phyloP scores from a whole-genome alignment of 78 protist species.

The Planoprotostelium fungivorum region DNA sequence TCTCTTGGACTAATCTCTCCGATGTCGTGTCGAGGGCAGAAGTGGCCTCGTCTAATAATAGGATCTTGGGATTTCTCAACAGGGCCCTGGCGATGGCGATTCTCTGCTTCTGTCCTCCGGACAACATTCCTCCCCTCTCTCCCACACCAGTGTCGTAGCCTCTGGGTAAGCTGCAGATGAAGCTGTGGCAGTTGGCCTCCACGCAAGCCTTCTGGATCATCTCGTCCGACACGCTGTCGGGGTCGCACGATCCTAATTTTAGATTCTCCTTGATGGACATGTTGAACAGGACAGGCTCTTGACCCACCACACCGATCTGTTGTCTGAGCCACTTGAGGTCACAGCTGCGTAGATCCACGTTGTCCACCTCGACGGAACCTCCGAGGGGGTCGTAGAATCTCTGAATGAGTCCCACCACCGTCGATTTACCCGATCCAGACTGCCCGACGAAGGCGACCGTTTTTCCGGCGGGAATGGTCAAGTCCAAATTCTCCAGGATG shows the following conservation, averaged over 20 bases:
- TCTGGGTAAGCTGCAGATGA: conserved; percentile 64
- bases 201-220: conserved; percentile 73
- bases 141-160: conserved; percentile 81
- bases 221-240: conserved; percentile 59
- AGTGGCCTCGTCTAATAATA: conserved; percentile 97
- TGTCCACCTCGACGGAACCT: conserved; percentile 73
- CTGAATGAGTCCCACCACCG: conserved; percentile 46
- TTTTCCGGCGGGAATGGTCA: conserved; percentile 58
- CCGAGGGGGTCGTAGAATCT: conserved; percentile 62
- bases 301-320: conserved; percentile 75
- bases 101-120: too few relatives aligned
- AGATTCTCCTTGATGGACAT: conserved; percentile 79
- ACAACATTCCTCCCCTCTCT: conserved; percentile 75
- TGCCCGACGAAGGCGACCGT: conserved; percentile 64
- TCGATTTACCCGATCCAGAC: conserved; percentile 87
- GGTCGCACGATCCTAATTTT: conserved; percentile 58
- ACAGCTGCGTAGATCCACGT: conserved; percentile 33
- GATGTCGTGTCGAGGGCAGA: conserved; percentile 89
- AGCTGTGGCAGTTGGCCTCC: conserved; percentile 87
- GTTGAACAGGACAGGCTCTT: conserved; percentile 80
- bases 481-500: conserved; percentile 28
- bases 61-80: too few relatives aligned
- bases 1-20: conserved; percentile 83
- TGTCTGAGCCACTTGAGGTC: conserved; percentile 51
- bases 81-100: too few relatives aligned